These are phyloP conservation scores for Hemileccinum impolitum DNA, from an alignment of 768 basidiomycete species.

Conservation along the genomic window DNA sequence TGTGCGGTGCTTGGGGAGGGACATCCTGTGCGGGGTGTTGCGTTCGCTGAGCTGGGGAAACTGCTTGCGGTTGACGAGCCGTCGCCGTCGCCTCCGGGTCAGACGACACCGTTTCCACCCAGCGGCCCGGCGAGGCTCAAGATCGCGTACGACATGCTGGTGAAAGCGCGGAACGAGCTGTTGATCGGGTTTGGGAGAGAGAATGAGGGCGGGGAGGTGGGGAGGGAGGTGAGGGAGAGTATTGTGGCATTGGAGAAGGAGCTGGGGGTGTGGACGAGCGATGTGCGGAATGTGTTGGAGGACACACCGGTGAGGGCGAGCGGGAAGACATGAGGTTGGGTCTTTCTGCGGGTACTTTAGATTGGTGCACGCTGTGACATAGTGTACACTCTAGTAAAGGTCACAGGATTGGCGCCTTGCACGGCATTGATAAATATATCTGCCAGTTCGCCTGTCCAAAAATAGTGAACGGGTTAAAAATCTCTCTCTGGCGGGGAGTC, in stretches of 20 bases:
- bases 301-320: conserved; percentile 29
- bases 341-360: not conserved
- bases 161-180: conserved; percentile 59
- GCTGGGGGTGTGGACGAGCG: conserved; percentile 63
- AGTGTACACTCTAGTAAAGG: too few relatives aligned
- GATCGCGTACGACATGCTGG: conserved; percentile 61
- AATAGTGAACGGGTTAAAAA: conserved; percentile 6
- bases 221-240: conserved; percentile 55
- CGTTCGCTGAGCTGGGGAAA: conserved; percentile 78
- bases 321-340: not conserved
- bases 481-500: conserved; percentile 45
- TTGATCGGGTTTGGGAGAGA: conserved; percentile 66
- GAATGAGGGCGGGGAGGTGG: conserved; percentile 72
- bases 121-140: conserved; percentile 61
- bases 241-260: conserved; percentile 69
- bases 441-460: too few relatives aligned
- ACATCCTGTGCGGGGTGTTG: conserved; percentile 76
- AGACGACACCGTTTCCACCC: conserved; percentile 51
- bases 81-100: conserved; percentile 9
- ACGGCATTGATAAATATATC: too few relatives aligned
- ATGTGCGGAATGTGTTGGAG: conserved; percentile 53
- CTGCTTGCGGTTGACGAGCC: conserved; percentile 78
- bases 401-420: too few relatives aligned
- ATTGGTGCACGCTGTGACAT: too few relatives aligned
- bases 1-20: conserved; percentile 51